Evolutionary conservation across 805 yeast species (phyloP).

Genomic region (Hanseniaspora lachancei): DNA sequence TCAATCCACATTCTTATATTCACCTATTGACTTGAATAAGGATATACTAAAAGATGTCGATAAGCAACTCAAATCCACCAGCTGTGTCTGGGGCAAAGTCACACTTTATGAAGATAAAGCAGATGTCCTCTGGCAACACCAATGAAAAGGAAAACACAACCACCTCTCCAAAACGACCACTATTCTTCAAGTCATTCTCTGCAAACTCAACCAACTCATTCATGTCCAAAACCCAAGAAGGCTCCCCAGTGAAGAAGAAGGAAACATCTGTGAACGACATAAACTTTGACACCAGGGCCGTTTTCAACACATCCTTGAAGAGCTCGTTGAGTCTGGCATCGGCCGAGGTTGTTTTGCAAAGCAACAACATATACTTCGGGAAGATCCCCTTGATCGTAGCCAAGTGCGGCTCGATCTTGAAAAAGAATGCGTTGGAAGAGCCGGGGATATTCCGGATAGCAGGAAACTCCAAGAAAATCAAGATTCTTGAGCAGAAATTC

Average conservation of each 20-base stretch:
- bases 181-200: conserved; percentile 26
- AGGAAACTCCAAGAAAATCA: conserved; percentile 78
- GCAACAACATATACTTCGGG: conserved; percentile 64
- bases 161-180: conserved; percentile 13
- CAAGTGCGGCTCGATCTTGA: conserved; percentile 77
- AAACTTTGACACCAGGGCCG: conserved; percentile 23
- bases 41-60: too few relatives aligned
- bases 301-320: conserved; percentile 71
- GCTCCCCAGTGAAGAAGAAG: neutral
- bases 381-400: conserved; percentile 90
- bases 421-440: conserved; percentile 59
- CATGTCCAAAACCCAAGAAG: neutral
- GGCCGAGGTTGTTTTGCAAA: conserved; percentile 52
- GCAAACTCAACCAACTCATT: conserved; percentile 18
- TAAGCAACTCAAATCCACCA: neutral
- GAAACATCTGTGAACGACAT: conserved; percentile 6
- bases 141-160: neutral
- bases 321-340: conserved; percentile 53
- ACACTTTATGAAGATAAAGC: neutral
- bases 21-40: too few relatives aligned
- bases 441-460: conserved; percentile 92
- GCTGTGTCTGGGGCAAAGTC: neutral
- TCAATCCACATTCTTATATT: too few relatives aligned
- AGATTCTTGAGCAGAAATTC: conserved; percentile 71
- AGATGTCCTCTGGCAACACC: neutral